Conservation (phyloP, 2,329 filamentous ascomycete genomes). For the Cryphonectria nitschkei region DNA sequence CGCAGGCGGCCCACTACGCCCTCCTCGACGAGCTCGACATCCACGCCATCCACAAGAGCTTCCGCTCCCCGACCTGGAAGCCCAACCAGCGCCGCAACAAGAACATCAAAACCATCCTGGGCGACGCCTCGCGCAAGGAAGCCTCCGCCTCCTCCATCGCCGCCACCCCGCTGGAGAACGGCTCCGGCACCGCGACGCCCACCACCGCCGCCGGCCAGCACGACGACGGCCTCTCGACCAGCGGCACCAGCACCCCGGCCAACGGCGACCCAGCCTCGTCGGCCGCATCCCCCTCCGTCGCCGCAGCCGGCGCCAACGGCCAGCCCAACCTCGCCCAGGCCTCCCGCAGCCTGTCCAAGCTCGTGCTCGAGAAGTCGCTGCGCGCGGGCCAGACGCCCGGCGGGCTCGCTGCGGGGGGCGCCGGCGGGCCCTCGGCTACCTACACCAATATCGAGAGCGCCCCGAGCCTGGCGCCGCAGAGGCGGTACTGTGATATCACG, state of each 20-base stretch:
- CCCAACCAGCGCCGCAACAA: constrained; percentile 96
- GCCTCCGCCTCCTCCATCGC: constrained; percentile 54
- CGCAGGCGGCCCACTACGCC: constrained; percentile 77
- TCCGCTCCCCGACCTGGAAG: constrained; percentile 89
- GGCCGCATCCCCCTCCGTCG: constrained; percentile 36
- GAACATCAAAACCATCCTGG: constrained; percentile 95
- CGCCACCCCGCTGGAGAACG: constrained; percentile 53
- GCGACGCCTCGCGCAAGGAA: constrained; percentile 85
- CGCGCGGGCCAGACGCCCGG: constrained; percentile 41
- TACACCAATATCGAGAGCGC: constrained; percentile 95
- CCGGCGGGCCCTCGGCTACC: constrained; percentile 67
- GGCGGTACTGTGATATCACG: constrained; percentile 94
- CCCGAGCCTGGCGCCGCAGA: constrained; percentile 81
- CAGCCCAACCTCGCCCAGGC: constrained; percentile 84
- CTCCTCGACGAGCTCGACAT: constrained; percentile 93
- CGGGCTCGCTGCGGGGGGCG: constrained; percentile 34
- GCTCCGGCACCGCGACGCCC: constrained; percentile 73
- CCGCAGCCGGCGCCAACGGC: constrained; percentile 37
- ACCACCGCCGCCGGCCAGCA: background rate
- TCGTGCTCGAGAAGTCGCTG: constrained; percentile 84
- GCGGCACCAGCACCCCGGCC: constrained; percentile 61
- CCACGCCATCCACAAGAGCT: constrained; percentile 81
- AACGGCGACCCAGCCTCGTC: background rate
- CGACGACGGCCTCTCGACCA: constrained; percentile 60
- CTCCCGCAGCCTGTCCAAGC: constrained; percentile 80